These are phyloP conservation scores for Mallotus japonicus DNA, from an alignment of 441 rosid genomes.

Conservation along the genomic window DNA sequence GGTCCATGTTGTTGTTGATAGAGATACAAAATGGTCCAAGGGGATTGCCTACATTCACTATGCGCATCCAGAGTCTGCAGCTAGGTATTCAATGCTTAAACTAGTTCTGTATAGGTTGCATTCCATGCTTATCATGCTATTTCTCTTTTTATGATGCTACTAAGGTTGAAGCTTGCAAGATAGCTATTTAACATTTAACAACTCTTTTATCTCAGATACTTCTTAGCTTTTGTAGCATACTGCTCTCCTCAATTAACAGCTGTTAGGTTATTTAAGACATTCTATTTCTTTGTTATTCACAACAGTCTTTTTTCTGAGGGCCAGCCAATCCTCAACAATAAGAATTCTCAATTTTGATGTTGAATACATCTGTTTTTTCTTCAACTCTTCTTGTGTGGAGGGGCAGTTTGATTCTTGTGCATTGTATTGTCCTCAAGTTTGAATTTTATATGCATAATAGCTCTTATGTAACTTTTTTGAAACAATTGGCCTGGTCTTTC, in stretches of 20 bases:
- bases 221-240: not conserved
- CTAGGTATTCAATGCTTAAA: slow-evolving; percentile 48
- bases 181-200: not conserved
- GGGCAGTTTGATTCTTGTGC: not conserved
- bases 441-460: not conserved
- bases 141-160: not conserved
- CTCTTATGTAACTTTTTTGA: not conserved
- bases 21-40: slow-evolving; percentile 81
- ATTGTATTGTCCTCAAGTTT: not conserved
- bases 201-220: not conserved
- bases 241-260: not conserved
- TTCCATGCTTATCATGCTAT: not conserved
- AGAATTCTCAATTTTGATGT: too few species aligned
- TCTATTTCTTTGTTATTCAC: not conserved
- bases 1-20: slow-evolving; percentile 85
- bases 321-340: not conserved
- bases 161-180: slow-evolving; percentile 6
- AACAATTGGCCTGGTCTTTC: too few species aligned
- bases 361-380: too few species aligned
- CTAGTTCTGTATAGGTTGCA: slow-evolving; percentile 4
- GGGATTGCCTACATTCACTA: slow-evolving; percentile 82
- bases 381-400: not conserved
- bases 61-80: slow-evolving; percentile 60
- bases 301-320: not conserved
- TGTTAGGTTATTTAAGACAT: not conserved